Conservation (phyloP, 2,329 filamentous ascomycete genomes). For the Drechslerella stenobrocha region DNA sequence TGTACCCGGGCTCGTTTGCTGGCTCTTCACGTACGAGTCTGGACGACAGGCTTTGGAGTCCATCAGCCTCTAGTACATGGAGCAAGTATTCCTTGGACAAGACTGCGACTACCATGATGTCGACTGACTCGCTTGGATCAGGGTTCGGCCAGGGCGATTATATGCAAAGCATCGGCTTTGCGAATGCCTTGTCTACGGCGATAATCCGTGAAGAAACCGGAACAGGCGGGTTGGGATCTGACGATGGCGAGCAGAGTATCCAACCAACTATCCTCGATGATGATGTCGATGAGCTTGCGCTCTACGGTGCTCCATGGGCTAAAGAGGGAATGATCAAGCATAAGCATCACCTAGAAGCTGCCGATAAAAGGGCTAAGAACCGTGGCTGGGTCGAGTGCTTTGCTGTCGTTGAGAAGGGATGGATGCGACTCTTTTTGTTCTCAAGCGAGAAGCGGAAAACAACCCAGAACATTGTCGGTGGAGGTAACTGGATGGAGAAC, state of each 20-base stretch:
- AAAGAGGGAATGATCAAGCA: constrained; percentile 96
- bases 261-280: constrained; percentile 72
- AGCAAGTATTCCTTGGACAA: constrained; percentile 90
- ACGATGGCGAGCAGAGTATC: constrained; percentile 65
- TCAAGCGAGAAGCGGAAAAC: constrained; percentile 75
- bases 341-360: constrained; percentile 89
- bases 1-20: constrained; percentile 76
- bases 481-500: constrained; percentile 98
- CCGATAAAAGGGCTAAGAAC: constrained; percentile 90
- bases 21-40: constrained; percentile 92
- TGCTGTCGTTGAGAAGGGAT: constrained; percentile 92
- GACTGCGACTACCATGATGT: constrained; percentile 80
- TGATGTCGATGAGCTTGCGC: constrained; percentile 80
- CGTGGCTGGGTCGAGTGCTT: constrained; percentile 94
- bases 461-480: constrained; percentile 75
- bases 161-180: constrained; percentile 95
- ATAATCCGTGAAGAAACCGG: constrained; percentile 83
- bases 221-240: constrained; percentile 57
- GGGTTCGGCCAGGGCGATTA: constrained; percentile 76
- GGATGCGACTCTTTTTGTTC: constrained; percentile 92
- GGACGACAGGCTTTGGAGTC: constrained; percentile 91
- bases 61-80: constrained; percentile 88
- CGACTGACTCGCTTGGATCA: constrained; percentile 84
- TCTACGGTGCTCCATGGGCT: constrained; percentile 93
- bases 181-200: constrained; percentile 91